Evolutionary conservation across 2,329 filamentous ascomycete genomes (phyloP), one percentile per base, ranked within the genome.

Genomic region (Beauveria scarabaeidicola): DNA sequence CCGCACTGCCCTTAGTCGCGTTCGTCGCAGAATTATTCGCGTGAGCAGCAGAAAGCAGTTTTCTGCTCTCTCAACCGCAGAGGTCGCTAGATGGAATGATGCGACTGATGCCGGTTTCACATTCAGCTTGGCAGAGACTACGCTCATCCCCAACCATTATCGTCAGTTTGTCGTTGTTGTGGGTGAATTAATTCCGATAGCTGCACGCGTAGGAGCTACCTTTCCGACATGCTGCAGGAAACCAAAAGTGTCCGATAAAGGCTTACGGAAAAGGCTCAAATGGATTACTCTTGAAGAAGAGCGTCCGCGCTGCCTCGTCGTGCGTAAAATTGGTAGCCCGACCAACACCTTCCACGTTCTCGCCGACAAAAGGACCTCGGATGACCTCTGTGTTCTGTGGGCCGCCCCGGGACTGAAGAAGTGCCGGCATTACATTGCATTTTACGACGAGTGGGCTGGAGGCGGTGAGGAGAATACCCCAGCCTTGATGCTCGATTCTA

Each of bases 401-500:
- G 7, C 36, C 13, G 29, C 21, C 4, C 47, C 47, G 3, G 25
- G 13, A 9, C 27, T 10, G 0, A 2, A 0, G 17, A n/a, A 0
- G 8, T 29, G 25, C 13, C 13, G 15, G 1, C 0, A n/a, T 10
- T 52, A 40, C 19, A 7, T 40, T 52, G 50, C 50, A 6, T 40
- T 40, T 1, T 52, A 52, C 19, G 13, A n/a, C 5, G 50, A 52
- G 40, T 52, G 50, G 50, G 19, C 11, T 25, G 32, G 21, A 6
- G 2, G 25, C 19, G 5, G 32, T 3, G 3, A 13, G 15, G 19
- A 8, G 5, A 5, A 1, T 5, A 23, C 50, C 13, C 3, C 7
- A 9, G 13, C 1, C 3, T 0, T 3, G 10, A 38, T 23, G 36
- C 29, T 1, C 27, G 3, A 0, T 3, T 1, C 9, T 3, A 17